Conservation (phyloP, 2,329 filamentous ascomycete genomes). For the Elsinoe ampelina region DNA sequence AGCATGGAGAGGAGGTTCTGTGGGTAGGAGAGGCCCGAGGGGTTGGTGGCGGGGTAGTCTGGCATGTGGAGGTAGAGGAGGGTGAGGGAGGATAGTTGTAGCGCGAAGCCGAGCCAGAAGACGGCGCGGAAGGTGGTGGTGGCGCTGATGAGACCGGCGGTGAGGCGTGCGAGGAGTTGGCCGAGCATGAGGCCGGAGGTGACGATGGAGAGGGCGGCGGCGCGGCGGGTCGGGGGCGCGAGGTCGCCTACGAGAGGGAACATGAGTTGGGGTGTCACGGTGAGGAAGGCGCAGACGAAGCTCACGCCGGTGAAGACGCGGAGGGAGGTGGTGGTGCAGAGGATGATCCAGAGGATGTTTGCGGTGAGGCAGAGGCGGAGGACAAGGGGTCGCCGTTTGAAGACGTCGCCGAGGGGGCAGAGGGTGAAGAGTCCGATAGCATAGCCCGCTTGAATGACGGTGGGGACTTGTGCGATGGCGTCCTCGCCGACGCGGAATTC, state of each 20-base stretch:
- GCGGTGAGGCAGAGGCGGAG: conserved; percentile 55
- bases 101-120: conserved; percentile 66
- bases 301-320: conserved; percentile 59
- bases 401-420: conserved; percentile 62
- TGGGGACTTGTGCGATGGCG: conserved; percentile 58
- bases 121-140: conserved; percentile 66
- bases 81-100: conserved; percentile 58
- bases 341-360: conserved; percentile 46
- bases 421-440: conserved; percentile 65
- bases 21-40: conserved; percentile 54
- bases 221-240: conserved; percentile 58
- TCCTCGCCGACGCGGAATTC: conserved; percentile 65
- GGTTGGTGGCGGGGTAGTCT: conserved; percentile 69
- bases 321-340: conserved; percentile 60
- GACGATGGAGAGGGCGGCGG: conserved; percentile 62
- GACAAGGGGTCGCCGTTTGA: conserved; percentile 61
- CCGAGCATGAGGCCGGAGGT: conserved; percentile 67
- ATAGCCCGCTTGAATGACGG: conserved; percentile 71
- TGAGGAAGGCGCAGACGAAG: conserved; percentile 64
- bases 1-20: conserved; percentile 56
- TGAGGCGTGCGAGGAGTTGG: conserved; percentile 63
- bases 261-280: conserved; percentile 67
- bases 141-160: conserved; percentile 65
- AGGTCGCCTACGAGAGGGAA: conserved; percentile 72
- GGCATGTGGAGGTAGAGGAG: conserved; percentile 67